These are phyloP conservation scores for Phallus indusiatus DNA, from an alignment of 768 basidiomycete species.

Conservation along the genomic window DNA sequence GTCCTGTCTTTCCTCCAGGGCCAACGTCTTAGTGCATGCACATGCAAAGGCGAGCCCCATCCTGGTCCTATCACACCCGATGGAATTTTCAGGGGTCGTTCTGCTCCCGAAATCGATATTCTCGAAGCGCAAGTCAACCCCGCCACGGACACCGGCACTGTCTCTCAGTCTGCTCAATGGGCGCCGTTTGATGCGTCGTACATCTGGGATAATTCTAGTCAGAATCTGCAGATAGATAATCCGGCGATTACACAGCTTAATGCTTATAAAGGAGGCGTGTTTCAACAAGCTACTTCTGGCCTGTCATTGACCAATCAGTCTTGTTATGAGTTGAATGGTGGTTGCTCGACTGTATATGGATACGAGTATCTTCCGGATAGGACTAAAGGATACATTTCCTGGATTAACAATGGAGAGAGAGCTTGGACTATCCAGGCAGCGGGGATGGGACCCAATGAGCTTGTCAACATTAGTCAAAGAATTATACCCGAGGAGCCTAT, in stretches of 20 bases:
- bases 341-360: slow-evolving; percentile 61
- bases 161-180: slow-evolving; percentile 83
- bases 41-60: slow-evolving; percentile 76
- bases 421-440: slow-evolving; percentile 62
- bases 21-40: slow-evolving; percentile 81
- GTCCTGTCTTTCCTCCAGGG: slow-evolving; percentile 79
- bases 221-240: slow-evolving; percentile 50
- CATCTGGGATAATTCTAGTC: slow-evolving; percentile 53
- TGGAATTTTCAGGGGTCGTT: slow-evolving; percentile 70
- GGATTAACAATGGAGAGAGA: slow-evolving; percentile 54
- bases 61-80: slow-evolving; percentile 76
- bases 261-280: slow-evolving; percentile 62
- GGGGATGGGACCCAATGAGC: slow-evolving; percentile 53
- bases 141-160: slow-evolving; percentile 34
- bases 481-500: slow-evolving; percentile 79
- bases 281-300: slow-evolving; percentile 77
- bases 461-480: slow-evolving; percentile 53
- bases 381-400: slow-evolving; percentile 70
- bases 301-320: slow-evolving; percentile 60
- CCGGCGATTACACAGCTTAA: slow-evolving; percentile 44
- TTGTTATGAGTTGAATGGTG: slow-evolving; percentile 52
- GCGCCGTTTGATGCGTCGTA: slow-evolving; percentile 73
- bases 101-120: slow-evolving; percentile 86
- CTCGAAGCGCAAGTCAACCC: slow-evolving; percentile 65
- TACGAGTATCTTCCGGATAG: slow-evolving; percentile 79